Evolutionary conservation across 2,329 filamentous ascomycete genomes (phyloP).

Genomic region (Verticillium longisporum): DNA sequence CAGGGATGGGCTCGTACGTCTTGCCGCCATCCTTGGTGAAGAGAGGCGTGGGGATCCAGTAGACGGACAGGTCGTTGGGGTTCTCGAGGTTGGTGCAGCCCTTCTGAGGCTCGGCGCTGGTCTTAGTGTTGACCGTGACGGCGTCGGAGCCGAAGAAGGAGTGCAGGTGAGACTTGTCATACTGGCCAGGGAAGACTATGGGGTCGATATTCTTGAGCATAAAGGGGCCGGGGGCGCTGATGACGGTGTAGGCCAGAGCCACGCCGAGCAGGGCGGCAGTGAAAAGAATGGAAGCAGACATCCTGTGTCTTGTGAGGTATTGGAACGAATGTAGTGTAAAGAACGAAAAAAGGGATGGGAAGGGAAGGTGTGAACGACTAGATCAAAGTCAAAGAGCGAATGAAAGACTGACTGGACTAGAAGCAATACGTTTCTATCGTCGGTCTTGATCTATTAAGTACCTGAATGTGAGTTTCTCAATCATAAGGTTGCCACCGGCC

Average conservation of each 20-base stretch:
- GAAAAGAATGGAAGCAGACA: slow-evolving; percentile 9
- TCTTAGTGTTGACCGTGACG: slow-evolving; percentile 21
- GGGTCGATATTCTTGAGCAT: slow-evolving; percentile 27
- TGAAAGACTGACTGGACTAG: not conserved
- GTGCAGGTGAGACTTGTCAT: slow-evolving; percentile 24
- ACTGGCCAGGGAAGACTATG: slow-evolving; percentile 22
- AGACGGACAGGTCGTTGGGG: slow-evolving; percentile 37
- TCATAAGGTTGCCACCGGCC: not conserved
- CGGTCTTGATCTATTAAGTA: not conserved
- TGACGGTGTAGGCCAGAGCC: slow-evolving; percentile 16
- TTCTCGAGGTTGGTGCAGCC: slow-evolving; percentile 38
- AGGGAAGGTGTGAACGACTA: not conserved
- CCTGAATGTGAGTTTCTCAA: not conserved
- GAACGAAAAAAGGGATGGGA: not conserved
- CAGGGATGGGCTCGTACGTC: slow-evolving; percentile 23
- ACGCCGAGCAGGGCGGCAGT: slow-evolving; percentile 7
- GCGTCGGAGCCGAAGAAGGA: slow-evolving; percentile 28
- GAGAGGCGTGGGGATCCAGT: slow-evolving; percentile 37
- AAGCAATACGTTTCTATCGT: no score
- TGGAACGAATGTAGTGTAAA: slow-evolving; percentile 1
- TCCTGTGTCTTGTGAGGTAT: slow-evolving; percentile 7
- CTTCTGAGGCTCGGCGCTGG: slow-evolving; percentile 27
- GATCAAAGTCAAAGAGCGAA: not conserved
- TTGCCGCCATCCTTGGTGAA: slow-evolving; percentile 24
- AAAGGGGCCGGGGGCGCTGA: slow-evolving; percentile 15